Conservation (phyloP, 2,329 filamentous ascomycete genomes). For the Cercospora janseana region DNA sequence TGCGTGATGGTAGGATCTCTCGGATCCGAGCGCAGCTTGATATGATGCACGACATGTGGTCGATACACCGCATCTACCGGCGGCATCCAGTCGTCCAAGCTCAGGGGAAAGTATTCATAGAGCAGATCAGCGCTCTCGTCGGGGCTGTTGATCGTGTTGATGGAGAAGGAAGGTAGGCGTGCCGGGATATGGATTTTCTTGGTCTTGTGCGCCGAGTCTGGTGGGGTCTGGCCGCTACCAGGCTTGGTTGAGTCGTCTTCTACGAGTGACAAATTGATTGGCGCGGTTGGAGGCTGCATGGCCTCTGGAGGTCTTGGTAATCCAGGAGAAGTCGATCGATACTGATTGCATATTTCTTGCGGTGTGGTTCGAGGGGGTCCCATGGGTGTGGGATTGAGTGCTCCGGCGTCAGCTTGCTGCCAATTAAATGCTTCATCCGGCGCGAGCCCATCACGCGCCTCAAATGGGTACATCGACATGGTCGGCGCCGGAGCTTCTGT, state of each 20-base stretch:
- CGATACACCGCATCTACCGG: conserved; percentile 87
- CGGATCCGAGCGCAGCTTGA: conserved; percentile 52
- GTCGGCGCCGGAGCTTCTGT: conserved; percentile 40
- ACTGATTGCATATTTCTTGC: conserved; percentile 22
- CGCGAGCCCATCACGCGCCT: conserved; percentile 43
- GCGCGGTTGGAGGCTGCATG: conserved; percentile 43
- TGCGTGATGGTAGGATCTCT: conserved; percentile 41
- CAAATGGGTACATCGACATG: conserved; percentile 41
- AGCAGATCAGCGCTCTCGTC: conserved; percentile 77
- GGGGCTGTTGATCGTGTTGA: conserved; percentile 58
- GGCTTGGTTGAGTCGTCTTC: conserved; percentile 53
- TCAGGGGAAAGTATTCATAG: conserved; percentile 93
- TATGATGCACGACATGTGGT: conserved; percentile 92
- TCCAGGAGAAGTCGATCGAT: conserved; percentile 51
- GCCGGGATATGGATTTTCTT: conserved; percentile 37
- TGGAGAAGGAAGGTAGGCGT: conserved; percentile 47
- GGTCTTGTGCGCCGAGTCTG: conserved; percentile 24
- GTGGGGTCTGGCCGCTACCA: conserved; percentile 24
- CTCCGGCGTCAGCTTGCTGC: conserved; percentile 32
- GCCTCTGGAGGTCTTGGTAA: conserved; percentile 41
- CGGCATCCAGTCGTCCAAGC: conserved; percentile 88
- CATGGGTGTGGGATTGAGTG: conserved; percentile 42
- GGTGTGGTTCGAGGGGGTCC: conserved; percentile 34
- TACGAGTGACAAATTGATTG: conserved; percentile 56
- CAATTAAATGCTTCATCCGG: conserved; percentile 46